These are phyloP conservation scores for Nicotiana noctiflora DNA, from an alignment of 257 asterid species.

Conservation along the genomic window DNA sequence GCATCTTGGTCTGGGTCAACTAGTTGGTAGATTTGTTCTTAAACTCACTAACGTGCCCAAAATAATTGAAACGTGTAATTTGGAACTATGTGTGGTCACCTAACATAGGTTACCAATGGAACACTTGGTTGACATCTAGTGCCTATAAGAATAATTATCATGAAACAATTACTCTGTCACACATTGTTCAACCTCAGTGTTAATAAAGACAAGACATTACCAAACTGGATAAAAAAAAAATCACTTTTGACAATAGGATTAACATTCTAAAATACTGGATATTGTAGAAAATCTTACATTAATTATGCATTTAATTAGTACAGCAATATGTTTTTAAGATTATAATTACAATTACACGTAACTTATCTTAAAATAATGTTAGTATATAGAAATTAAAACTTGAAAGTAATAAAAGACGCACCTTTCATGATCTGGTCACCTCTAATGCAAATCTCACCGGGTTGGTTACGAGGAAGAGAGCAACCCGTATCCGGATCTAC, in stretches of 20 bases:
- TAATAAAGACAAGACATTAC: no score
- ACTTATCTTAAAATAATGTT: no score
- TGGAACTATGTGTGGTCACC: background rate
- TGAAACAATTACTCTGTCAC: background rate
- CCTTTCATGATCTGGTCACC: slow-evolving; percentile 99
- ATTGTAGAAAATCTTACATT: no score
- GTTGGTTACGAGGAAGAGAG: slow-evolving; percentile 56
- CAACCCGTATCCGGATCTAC: slow-evolving; percentile 57
- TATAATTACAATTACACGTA: background rate
- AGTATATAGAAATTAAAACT: no score
- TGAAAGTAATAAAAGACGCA: background rate
- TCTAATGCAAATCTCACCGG: slow-evolving; percentile 83
- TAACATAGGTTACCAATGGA: background rate
- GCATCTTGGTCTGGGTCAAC: background rate
- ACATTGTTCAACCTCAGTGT: background rate
- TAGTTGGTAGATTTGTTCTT: background rate
- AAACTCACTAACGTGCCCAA: background rate
- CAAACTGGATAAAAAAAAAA: no score
- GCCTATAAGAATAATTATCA: background rate
- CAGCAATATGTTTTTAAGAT: background rate
- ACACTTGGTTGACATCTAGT: background rate
- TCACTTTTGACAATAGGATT: no score
- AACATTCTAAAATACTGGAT: no score
- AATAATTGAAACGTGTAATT: background rate
- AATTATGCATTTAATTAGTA: no score